Evolutionary conservation across 192 early-diverging fungal genomes (phyloP).

Genomic region (Phlyctochytrium planicorne): DNA sequence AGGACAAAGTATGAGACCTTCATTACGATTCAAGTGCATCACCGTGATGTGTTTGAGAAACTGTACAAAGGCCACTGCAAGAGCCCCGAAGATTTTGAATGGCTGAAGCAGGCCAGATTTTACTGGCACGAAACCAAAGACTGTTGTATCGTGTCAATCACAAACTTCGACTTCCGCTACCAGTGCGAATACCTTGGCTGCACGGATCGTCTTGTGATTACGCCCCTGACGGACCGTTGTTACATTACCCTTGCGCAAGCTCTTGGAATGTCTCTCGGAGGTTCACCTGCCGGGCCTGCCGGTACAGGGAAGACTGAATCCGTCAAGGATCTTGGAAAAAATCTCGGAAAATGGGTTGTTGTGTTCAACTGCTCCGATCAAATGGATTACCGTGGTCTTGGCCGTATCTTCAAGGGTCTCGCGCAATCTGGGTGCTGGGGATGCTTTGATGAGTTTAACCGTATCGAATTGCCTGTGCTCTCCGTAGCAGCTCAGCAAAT

Average conservation of each 20-base stretch:
- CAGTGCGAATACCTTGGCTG: conserved; percentile 68
- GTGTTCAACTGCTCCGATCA: conserved; percentile 71
- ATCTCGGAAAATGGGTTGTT: conserved; percentile 68
- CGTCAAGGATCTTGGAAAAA: conserved; percentile 64
- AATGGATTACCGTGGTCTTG: conserved; percentile 68
- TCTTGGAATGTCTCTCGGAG: conserved; percentile 64
- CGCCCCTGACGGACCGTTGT: conserved; percentile 59
- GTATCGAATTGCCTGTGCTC: conserved; percentile 63
- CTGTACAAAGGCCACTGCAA: conserved; percentile 60
- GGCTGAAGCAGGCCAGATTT: conserved; percentile 65
- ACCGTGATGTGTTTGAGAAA: conserved; percentile 68
- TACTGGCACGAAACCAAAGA: conserved; percentile 71
- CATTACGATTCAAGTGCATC: conserved; percentile 70
- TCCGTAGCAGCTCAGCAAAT: conserved; percentile 69
- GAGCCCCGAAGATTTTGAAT: conserved; percentile 61
- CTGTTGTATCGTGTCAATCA: conserved; percentile 63
- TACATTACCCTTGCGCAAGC: conserved; percentile 67
- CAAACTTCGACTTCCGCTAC: conserved; percentile 66
- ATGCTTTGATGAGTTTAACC: conserved; percentile 68
- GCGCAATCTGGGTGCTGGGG: conserved; percentile 67
- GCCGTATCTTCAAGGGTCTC: conserved; percentile 64
- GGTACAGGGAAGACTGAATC: conserved; percentile 61
- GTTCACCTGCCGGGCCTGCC: conserved; percentile 60
- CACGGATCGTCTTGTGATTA: conserved; percentile 64
- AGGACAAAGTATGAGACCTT: conserved; percentile 63